Base-by-base conservation (phyloP, 805 yeast genomes). In the Priceomyces fermenticarens region DNA sequence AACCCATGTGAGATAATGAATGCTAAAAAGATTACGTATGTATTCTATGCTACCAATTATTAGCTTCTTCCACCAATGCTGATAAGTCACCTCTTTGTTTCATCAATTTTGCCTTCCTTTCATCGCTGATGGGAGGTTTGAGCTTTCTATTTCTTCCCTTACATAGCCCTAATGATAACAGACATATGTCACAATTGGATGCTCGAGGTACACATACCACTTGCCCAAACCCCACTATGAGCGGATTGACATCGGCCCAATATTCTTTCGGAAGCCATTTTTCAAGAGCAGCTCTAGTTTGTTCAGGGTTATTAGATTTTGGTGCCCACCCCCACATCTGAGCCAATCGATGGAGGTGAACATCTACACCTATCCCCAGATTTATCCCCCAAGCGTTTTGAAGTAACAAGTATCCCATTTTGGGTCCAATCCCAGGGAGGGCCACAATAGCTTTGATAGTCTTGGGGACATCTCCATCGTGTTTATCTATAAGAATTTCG, bases 381-480 rank as follows among this genome's bases (percentile, higher is more conserved):
- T 73, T 81, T 43, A 82, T 67, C 32, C 72, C 67, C 97, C 97
- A 89, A 0, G 93, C 96, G 31, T 79, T 76, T 53, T 88, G 96
- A 43, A 88, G 65, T 1, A 90, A 72, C 30, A 90, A 63, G 57
- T 77, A 85, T 0, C 95, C 96, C 98, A 90, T 90, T 58, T 90
- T 90, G 7, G 96, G 96, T 0, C 98, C 98, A 2, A 90, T 95
- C 0, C 98, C 98, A 0, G 97, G 97, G 26, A 90, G 65, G 0
- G 75, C 60, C 4, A 77, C 70, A 38, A 90, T 70, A 0, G 83
- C 90, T 5, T 75, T 80, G 7, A 85, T 72, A 2, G 82, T 73
- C 43, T 73, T 62, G 0, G 98, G 98, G 3, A 91, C 73, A 48
- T 89, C 97, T 6, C 81, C 80, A 9, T 67, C 65, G 55, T 72